A percentile compares a stretch with the other conserved stretches of the same genome.
These are phyloP conservation scores for Schwanniomyces sp. DNA, from an alignment of 805 yeast genomes.

Conservation along the genomic window DNA sequence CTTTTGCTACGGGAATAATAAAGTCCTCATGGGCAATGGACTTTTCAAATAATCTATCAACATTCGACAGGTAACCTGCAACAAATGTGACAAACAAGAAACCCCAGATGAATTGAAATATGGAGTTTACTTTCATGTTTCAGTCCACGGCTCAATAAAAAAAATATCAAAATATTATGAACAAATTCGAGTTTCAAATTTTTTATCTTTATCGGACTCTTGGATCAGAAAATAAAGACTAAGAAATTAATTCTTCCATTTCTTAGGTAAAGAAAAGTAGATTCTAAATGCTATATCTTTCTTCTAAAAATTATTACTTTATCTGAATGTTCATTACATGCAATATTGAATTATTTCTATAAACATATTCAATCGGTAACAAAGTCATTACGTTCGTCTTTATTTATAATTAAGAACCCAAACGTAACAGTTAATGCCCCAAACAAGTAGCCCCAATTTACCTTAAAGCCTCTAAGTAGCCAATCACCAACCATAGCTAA, in stretches of 20 bases:
- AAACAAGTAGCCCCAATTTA: conserved; percentile 61
- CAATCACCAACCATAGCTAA: conserved; percentile 92
- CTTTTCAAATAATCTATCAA: background rate
- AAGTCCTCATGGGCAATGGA: conserved; percentile 20
- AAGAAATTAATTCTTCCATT: background rate
- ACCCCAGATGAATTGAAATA: background rate
- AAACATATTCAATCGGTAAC: conserved; percentile 10
- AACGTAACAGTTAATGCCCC: conserved; percentile 82
- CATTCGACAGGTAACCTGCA: background rate
- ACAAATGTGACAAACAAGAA: background rate
- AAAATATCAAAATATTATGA: background rate
- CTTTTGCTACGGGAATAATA: conserved; percentile 42
- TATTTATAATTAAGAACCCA: conserved; percentile 83
- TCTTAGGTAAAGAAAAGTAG: no score
- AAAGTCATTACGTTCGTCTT: conserved; percentile 68
- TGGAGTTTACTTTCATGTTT: background rate
- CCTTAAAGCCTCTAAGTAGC: conserved; percentile 60
- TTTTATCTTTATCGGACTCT: background rate
- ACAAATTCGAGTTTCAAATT: background rate
- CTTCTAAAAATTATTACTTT: background rate
- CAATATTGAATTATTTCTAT: background rate
- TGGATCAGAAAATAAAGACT: background rate
- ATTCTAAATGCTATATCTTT: no score
- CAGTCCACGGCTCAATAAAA: background rate
- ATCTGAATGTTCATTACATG: background rate